phyloP scores from a whole-genome alignment of 208 protist genomes.

The Trypanosoma vivax region DNA sequence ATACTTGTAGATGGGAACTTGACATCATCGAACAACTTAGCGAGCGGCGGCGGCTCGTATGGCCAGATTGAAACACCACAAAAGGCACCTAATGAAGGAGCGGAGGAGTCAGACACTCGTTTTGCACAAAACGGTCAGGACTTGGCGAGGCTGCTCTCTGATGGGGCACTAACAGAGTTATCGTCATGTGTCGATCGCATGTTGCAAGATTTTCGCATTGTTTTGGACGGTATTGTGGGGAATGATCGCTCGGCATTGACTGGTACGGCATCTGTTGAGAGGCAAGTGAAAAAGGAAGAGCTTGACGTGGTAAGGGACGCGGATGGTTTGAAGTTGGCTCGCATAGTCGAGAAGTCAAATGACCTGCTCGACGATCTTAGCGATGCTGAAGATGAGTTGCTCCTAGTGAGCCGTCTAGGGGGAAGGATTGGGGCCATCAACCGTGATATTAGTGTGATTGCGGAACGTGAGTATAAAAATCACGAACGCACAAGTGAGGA shows the following conservation, averaged over 20 bases:
- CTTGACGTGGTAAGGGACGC: slow-evolving; percentile 1
- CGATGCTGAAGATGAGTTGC: slow-evolving; percentile 51
- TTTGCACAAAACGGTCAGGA: neutral
- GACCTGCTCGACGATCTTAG: slow-evolving; percentile 13
- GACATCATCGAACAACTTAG: too few species aligned
- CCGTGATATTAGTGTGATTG: slow-evolving; percentile 33
- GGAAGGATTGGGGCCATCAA: slow-evolving; percentile 39
- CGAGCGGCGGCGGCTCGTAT: too few species aligned
- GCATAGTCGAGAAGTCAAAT: too few species aligned
- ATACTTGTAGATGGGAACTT: too few species aligned
- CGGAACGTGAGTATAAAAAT: slow-evolving; percentile 10
- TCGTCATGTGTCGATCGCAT: slow-evolving; percentile 49
- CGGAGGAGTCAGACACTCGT: slow-evolving; percentile 3
- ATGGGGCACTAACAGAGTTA: slow-evolving; percentile 34
- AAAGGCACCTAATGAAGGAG: neutral
- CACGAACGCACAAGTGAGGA: slow-evolving; percentile 4
- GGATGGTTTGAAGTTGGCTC: neutral
- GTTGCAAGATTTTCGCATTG: slow-evolving; percentile 60
- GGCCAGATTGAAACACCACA: too few species aligned
- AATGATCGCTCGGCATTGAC: slow-evolving; percentile 2
- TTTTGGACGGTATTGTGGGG: slow-evolving; percentile 50
- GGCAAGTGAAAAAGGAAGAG: slow-evolving; percentile 7
- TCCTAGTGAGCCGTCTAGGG: slow-evolving; percentile 51
- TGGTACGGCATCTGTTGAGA: neutral
- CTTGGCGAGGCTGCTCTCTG: neutral